Evolutionary conservation across 2,329 filamentous ascomycete species (phyloP).

Genomic region (Cladobotryum mycophilum): DNA sequence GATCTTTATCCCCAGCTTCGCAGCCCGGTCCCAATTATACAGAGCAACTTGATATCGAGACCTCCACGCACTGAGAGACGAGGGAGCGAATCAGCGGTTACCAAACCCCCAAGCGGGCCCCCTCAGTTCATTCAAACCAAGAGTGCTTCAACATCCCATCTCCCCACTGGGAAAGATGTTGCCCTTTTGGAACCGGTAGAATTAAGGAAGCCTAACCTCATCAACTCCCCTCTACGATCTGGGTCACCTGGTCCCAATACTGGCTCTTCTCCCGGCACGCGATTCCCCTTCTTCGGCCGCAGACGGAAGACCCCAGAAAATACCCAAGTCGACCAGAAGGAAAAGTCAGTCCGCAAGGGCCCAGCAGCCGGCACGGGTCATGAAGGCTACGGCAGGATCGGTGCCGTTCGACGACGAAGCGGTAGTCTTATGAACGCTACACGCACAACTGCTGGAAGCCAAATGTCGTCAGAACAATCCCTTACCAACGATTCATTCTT

Average conservation of each 20-base stretch:
- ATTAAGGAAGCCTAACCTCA: slow-evolving; percentile 15
- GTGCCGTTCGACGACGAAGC: slow-evolving; percentile 56
- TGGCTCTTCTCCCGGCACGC: slow-evolving; percentile 50
- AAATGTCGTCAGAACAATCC: slow-evolving; percentile 48
- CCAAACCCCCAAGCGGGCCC: slow-evolving; percentile 30
- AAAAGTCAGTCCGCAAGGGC: slow-evolving; percentile 54
- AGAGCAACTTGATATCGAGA: slow-evolving; percentile 51
- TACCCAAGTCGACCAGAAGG: slow-evolving; percentile 44
- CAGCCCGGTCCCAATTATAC: slow-evolving; percentile 50
- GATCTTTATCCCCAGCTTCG: slow-evolving; percentile 52
- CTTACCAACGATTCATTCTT: slow-evolving; percentile 59
- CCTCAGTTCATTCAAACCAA: slow-evolving; percentile 21
- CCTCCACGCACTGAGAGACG: slow-evolving; percentile 41
- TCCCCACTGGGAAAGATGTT: slow-evolving; percentile 19
- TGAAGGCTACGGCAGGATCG: slow-evolving; percentile 71
- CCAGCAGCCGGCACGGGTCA: slow-evolving; percentile 91
- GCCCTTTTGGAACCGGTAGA: slow-evolving; percentile 13
- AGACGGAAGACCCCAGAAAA: slow-evolving; percentile 56
- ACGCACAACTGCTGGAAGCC: slow-evolving; percentile 37
- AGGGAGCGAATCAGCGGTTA: slow-evolving; percentile 33
- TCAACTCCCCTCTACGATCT: slow-evolving; percentile 19
- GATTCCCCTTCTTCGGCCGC: slow-evolving; percentile 74
- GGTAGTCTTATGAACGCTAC: slow-evolving; percentile 47
- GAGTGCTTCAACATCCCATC: slow-evolving; percentile 27
- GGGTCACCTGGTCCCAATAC: slow-evolving; percentile 49